Evolutionary conservation across 2,329 filamentous ascomycete species (phyloP).

Genomic region (Pseudodiploospora longispora): DNA sequence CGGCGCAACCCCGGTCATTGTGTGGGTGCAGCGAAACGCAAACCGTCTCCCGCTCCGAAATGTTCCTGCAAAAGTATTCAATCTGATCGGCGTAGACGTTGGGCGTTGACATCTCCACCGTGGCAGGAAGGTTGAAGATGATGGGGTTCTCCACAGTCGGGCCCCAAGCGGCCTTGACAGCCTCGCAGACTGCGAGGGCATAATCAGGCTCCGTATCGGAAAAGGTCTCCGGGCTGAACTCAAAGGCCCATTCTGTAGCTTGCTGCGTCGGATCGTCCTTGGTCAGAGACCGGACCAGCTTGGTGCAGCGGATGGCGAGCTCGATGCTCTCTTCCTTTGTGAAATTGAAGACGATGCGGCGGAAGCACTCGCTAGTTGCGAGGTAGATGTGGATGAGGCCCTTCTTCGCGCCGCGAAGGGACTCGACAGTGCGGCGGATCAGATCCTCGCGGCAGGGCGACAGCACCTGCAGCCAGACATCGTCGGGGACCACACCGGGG

Average conservation of each 20-base stretch:
- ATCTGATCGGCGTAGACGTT: conserved; percentile 96
- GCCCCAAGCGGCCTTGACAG: conserved; percentile 89
- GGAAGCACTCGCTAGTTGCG: conserved; percentile 93
- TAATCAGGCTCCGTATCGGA: conserved; percentile 85
- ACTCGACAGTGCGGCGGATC: conserved; percentile 82
- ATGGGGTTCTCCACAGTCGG: conserved; percentile 72
- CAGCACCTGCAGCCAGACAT: conserved; percentile 87
- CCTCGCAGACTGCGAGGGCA: conserved; percentile 75
- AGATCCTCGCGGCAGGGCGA: conserved; percentile 88
- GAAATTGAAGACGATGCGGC: conserved; percentile 82
- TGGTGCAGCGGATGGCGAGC: conserved; percentile 77
- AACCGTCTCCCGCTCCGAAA: conserved; percentile 77
- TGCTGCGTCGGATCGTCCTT: conserved; percentile 60
- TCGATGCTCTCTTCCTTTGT: conserved; percentile 72
- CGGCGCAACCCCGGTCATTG: conserved; percentile 85
- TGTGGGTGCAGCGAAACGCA: conserved; percentile 88
- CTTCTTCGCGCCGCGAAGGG: conserved; percentile 82
- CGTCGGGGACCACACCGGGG: conserved; percentile 73
- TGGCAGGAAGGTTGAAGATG: conserved; percentile 95
- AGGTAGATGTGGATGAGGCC: conserved; percentile 94
- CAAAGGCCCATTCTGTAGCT: conserved; percentile 64
- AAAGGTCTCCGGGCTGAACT: conserved; percentile 83
- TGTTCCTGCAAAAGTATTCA: conserved; percentile 86
- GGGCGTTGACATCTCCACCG: conserved; percentile 88
- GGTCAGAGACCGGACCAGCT: conserved; percentile 80